A percentile compares a stretch with the other conserved stretches of the same genome.
Conservation (phyloP, 148 eudicot species). For the Spergularia bocconei region DNA sequence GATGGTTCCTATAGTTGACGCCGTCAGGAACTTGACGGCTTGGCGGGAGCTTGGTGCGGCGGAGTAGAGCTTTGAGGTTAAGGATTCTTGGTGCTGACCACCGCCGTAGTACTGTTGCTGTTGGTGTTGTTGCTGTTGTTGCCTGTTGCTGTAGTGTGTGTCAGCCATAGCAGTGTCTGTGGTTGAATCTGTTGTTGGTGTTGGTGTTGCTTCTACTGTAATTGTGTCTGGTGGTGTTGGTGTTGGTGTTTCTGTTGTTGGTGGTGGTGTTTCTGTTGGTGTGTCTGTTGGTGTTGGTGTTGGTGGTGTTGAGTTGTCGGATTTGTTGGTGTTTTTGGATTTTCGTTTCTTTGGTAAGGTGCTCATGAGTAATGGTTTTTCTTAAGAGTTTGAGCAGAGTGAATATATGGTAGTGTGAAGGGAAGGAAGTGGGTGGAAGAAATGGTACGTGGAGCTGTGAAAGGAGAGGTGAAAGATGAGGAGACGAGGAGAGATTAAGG, state of each 20-base stretch:
- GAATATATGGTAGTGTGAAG: neutral
- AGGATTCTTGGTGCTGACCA: neutral
- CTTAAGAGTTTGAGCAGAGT: neutral
- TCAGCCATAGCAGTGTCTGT: neutral
- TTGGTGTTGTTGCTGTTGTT: neutral
- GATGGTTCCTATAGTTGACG: constrained; percentile 28
- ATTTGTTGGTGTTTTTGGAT: neutral
- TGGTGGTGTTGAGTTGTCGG: constrained; percentile 9
- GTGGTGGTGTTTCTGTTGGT: too few species aligned
- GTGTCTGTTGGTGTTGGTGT: constrained; percentile 2
- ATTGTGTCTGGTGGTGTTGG: neutral
- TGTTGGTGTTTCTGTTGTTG: neutral
- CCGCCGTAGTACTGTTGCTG: neutral
- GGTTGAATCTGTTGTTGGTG: neutral
- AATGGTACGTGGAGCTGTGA: constrained; percentile 5
- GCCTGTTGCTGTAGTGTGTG: neutral
- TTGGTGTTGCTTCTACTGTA: neutral
- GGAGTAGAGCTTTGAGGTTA: constrained; percentile 17
- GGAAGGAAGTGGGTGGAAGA: neutral
- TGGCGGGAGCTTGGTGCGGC: constrained; percentile 26
- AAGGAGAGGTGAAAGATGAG: neutral
- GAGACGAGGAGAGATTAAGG: neutral
- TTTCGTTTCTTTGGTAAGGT: neutral
- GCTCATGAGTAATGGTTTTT: neutral
- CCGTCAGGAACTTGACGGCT: constrained; percentile 34